phyloP scores from a whole-genome alignment of 441 rosid species.

The Populus hybrid region DNA sequence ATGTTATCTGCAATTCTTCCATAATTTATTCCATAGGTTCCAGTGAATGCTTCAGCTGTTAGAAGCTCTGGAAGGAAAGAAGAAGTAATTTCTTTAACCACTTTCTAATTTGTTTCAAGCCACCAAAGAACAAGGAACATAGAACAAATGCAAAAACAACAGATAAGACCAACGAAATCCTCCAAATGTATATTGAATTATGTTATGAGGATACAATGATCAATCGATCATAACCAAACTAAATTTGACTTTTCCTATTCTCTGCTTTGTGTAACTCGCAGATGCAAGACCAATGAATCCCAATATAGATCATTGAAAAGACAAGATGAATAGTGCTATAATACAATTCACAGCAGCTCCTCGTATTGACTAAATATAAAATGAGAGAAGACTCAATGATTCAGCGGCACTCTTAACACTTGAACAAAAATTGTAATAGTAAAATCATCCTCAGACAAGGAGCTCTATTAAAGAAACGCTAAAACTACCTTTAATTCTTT shows the following conservation, averaged over 20 bases:
- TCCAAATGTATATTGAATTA: not conserved
- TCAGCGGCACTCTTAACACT: not conserved
- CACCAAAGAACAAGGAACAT: not conserved
- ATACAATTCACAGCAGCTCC: not conserved
- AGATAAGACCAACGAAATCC: not conserved
- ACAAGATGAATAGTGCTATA: not conserved
- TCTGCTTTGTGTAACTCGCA: not conserved
- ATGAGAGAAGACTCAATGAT: not conserved
- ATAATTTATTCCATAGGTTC: slow-evolving; percentile 92
- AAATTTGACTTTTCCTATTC: not conserved
- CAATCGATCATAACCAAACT: not conserved
- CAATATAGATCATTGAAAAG: not conserved
- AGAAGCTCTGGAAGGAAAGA: slow-evolving; percentile 33
- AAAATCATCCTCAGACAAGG: not conserved
- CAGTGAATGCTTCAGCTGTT: slow-evolving; percentile 58
- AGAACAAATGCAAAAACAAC: not conserved
- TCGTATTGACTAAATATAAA: not conserved
- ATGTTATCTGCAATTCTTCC: slow-evolving; percentile 91
- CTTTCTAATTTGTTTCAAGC: slow-evolving; percentile 13
- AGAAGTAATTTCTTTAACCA: slow-evolving; percentile 4
- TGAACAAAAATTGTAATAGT: not conserved
- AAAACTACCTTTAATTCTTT: not conserved
- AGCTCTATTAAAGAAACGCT: not conserved
- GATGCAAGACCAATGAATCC: not conserved
- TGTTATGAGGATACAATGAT: too few species aligned